These are phyloP conservation scores for Euphorbia peplus DNA, from an alignment of 345 rosid genomes.

Conservation along the genomic window DNA sequence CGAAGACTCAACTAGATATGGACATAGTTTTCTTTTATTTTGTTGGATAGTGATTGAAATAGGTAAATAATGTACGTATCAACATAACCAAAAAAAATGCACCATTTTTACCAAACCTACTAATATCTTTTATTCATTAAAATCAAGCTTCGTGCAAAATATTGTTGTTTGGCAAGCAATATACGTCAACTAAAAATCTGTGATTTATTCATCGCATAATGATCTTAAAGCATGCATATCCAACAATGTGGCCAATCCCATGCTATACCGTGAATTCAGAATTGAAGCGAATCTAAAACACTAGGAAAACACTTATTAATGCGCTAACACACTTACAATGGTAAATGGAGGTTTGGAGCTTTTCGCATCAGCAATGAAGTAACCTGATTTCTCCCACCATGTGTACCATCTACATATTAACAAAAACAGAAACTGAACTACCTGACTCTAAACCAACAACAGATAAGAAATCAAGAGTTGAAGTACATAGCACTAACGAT, in stretches of 20 bases:
- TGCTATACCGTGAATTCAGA: neutral
- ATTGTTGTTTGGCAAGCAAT: no score
- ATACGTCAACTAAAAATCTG: neutral
- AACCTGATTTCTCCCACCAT: constrained; percentile 86
- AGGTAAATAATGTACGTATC: no score
- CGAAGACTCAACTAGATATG: no score
- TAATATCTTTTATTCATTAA: neutral
- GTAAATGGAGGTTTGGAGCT: constrained; percentile 73
- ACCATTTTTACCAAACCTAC: neutral
- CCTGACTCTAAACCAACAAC: neutral
- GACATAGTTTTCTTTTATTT: no score
- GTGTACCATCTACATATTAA: constrained; percentile 69
- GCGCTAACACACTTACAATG: constrained; percentile 51
- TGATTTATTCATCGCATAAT: neutral
- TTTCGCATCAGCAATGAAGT: constrained; percentile 64
- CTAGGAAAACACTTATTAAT: neutral
- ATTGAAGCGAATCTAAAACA: neutral
- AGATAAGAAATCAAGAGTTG: neutral
- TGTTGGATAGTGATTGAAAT: no score
- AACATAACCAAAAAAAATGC: neutral
- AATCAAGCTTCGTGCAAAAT: no score
- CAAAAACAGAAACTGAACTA: neutral
- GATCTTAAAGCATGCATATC: neutral
- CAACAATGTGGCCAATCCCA: neutral
- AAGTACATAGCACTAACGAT: constrained; percentile 36